Base-by-base conservation (phyloP, 1,139 yeast species). In the Saccharomyces hybrid region DNA sequence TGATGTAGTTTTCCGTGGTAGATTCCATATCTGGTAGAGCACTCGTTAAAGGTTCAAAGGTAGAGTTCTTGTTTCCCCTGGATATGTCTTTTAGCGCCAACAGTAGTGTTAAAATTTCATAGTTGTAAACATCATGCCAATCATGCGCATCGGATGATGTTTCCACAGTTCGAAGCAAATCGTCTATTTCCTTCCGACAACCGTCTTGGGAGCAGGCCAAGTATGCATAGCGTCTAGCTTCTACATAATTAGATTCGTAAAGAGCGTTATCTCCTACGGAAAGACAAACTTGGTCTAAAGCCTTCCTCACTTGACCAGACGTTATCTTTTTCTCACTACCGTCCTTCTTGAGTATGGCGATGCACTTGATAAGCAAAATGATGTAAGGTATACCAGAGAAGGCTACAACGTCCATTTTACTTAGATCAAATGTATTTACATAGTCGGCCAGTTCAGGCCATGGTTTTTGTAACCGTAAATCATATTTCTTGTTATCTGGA, bases 11-110 rank as follows among this genome's bases (percentile, higher is more conserved):
- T 13, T 71, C 71, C 0, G 97, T 84, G 60, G 84, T 83, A 0
- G 96, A 81, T 32, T 88, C 86, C 97, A 93, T 91, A 68, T 91
- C 98, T 0, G 97, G 97, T 9, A 91, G 67, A 1, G 75, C 78
- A 0, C 96, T 96, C 2, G 86, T 77, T 2, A 89, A 72, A 3
- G 58, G 59, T 32, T 46, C 7, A 25, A 46, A 46, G 30, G 16
- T 9, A 14, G 14, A 11, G 14, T 73, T 70, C 5, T 32, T 28
- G 56, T 75, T 70, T 4, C 63, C 58, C 0, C 61, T 60, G 5
- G 83, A 75, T 66, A 82, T 91, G 4, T 62, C 59, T 38, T 77
- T 72, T 51, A 91, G 71, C 0, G 91, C 86, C 34, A 71, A 73
- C 0, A 81, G 75, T 23, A 83, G 75, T 2, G 79, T 67, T 95